Base-by-base conservation (phyloP, 2,329 filamentous ascomycete species). In the Zopfia rhizophila region DNA sequence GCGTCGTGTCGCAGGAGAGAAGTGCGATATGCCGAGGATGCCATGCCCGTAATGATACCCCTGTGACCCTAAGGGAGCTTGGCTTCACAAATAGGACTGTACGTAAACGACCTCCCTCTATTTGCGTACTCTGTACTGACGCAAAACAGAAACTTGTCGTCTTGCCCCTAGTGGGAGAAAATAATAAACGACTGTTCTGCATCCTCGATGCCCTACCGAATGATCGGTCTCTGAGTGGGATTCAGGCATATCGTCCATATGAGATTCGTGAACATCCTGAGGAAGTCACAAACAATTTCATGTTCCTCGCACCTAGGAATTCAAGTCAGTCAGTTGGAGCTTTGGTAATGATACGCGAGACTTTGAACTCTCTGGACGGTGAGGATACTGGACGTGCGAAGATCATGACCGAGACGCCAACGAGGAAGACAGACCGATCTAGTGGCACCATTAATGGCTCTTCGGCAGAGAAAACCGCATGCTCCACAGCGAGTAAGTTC, bases 11-110 rank as follows among this genome's bases (percentile, higher is more conserved):
- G 5, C 33, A 39, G 5, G 48, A 45, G 16, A 51, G 54, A 17
- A 16, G 50, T 21, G 58, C 54, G n/a, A 43, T 56, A 5, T 65
- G 57, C 25, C 55, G 57, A 13, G 57, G 53, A 8, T 65, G 61
- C 19, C 32, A 52, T 14, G 36, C 39, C 12, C 23, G 39, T 3
- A 16, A 35, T 7, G 58, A 53, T 1, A 35, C 4, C 4, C 5
- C 55, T 10, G 38, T 65, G n/a, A 37, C 55, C 19, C 25, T 63
- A n/a, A 43, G 37, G 2, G 57, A 62, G 13, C 35, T 63, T 14
- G 35, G 38, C 7, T 53, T 56, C 18, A 31, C 13, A 7, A 31
- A 30, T n/a, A 38, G 36, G 14, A 33, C 36, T 7, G 55, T 58
- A 49, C 48, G 48, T 49, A 13, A 14, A 2, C n/a, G n/a, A 14